A percentile compares a stretch with the other conserved stretches of the same genome.
Evolutionary conservation across 1,284 basidiomycete genomes (phyloP).

Genomic region (Rhodotorula mucilaginosa): DNA sequence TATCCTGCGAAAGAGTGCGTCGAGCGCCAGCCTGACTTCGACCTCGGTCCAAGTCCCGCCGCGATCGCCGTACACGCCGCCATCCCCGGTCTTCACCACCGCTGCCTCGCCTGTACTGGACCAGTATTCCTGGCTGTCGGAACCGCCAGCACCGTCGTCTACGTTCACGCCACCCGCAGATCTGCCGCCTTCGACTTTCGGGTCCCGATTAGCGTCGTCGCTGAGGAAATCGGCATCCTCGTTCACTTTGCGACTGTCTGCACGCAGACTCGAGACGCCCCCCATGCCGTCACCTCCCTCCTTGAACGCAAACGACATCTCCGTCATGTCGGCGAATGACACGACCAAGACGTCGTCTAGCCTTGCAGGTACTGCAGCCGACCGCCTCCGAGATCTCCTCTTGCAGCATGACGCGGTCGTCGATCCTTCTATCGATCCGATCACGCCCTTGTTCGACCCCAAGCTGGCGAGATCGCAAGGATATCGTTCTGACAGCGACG

Average conservation of each 20-base stretch:
- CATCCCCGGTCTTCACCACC: background rate
- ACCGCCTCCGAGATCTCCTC: slow-evolving; percentile 11
- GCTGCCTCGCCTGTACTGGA: background rate
- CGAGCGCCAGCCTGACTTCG: background rate
- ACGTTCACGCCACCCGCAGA: background rate
- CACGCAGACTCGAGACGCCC: background rate
- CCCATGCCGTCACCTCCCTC: background rate
- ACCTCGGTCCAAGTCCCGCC: slow-evolving; percentile 6
- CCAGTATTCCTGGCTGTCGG: background rate
- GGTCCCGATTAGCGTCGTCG: slow-evolving; percentile 6
- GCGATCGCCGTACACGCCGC: background rate
- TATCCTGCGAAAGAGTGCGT: background rate
- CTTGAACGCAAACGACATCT: background rate
- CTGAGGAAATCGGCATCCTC: slow-evolving; percentile 8
- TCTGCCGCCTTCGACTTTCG: background rate
- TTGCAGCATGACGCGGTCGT: slow-evolving; percentile 6
- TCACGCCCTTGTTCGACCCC: slow-evolving; percentile 5
- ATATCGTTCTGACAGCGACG: background rate
- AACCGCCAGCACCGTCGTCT: background rate
- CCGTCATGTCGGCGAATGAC: background rate
- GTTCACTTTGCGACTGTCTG: background rate
- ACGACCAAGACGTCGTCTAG: background rate
- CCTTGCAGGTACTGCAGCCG: background rate
- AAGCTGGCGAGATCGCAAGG: background rate
- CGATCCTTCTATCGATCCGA: slow-evolving; percentile 5